phyloP scores from a whole-genome alignment of 179 eudicot genomes.

The Vitellaria paradoxa region DNA sequence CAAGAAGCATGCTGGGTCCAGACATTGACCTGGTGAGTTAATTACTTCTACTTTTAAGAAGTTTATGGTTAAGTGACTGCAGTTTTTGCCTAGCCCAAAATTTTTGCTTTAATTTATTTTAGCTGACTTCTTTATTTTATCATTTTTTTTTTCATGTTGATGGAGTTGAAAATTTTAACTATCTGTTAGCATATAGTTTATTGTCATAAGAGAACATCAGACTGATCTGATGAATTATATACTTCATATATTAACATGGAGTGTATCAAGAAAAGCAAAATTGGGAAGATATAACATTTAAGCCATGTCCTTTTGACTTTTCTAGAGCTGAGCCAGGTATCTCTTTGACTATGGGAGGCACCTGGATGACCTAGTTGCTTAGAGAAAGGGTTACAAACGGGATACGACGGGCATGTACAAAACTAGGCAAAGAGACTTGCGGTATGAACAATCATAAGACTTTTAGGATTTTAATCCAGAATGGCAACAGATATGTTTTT shows the following conservation, averaged over 20 bases:
- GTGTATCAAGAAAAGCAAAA: neutral
- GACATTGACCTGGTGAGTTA: conserved; percentile 77
- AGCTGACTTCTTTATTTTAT: neutral
- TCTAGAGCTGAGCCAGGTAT: neutral
- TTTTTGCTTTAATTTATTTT: neutral
- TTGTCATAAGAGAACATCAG: neutral
- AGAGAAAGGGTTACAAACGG: neutral
- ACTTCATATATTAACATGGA: neutral
- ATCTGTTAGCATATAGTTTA: no score
- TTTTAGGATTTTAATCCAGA: neutral
- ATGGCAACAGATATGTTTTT: neutral
- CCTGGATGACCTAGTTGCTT: neutral
- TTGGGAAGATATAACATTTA: neutral
- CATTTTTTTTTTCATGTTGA: neutral
- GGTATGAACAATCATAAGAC: neutral
- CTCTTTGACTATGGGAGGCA: neutral
- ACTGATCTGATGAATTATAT: neutral
- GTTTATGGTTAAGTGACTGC: neutral
- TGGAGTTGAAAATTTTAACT: neutral
- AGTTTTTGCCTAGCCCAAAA: neutral
- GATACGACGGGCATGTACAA: neutral
- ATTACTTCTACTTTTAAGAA: neutral
- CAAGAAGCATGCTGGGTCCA: conserved; percentile 82
- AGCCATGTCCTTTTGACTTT: neutral
- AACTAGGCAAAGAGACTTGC: neutral